Base-by-base conservation (phyloP, 2,329 filamentous ascomycete genomes). In the Akanthomyces lecanii region DNA sequence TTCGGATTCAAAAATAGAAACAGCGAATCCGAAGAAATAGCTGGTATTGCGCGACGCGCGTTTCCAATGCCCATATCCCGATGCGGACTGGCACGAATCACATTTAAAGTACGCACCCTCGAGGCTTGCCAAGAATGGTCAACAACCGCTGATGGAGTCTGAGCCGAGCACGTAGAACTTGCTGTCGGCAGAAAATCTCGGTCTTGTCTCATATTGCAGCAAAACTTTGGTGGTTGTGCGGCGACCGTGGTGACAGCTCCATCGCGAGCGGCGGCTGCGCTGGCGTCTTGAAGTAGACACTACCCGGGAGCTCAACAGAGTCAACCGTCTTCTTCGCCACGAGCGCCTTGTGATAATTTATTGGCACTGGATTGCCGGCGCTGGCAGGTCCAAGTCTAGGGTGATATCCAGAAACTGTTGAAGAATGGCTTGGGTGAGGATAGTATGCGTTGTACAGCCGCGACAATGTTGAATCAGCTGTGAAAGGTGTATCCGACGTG, bases 1-100 rank as follows among this genome's bases (percentile, higher is more conserved):
- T 38, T 18, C 50, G 38, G 30, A 30, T 44, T 44, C 40, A 44
- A 45, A 56, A 56, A 56, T 56, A 56, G 53, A 56, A 56, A 56
- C 53, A 11, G 23, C 11, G 16, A n/a, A 44, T 11, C 28, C 14
- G 14, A 7, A 28, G 21, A 28, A 10, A 12, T 21, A n/a, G 23
- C 23, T 56, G 33, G 14, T 44, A 42, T 30, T 28, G 23, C 30
- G 28, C 30, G 16, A 52, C 25, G 16, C 23, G 16, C 38, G 33
- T 30, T 30, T 44, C 16, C 4, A 7, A 23, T 56, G 23, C 23
- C 38, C 0, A 30, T 44, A 21, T 23, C 8, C n/a, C 33, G 18
- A n/a, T 23, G 28, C 5, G 18, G 6, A 8, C 4, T 21, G 10
- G 25, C 30, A 10, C 4, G 33, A 7, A 2, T 10, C 50, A 14